phyloP scores from a whole-genome alignment of 2,329 filamentous ascomycete species.

The Hymenoscyphus scutula region DNA sequence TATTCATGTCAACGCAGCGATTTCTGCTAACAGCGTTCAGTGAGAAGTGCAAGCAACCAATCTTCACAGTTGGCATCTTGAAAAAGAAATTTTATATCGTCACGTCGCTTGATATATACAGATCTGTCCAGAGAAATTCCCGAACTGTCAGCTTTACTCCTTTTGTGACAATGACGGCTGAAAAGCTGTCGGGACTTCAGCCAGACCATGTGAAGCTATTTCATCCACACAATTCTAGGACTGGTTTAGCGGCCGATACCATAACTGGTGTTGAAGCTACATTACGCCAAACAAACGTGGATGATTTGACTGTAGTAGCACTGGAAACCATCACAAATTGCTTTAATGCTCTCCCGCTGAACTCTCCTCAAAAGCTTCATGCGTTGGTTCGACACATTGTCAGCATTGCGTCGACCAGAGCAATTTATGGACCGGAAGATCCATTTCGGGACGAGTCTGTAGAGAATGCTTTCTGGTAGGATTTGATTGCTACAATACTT shows the following conservation, averaged over 20 bases:
- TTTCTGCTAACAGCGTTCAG: too few relatives aligned
- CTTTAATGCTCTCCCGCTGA: not conserved
- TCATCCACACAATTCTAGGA: not conserved
- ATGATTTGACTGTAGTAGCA: not conserved
- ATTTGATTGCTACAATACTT: constrained; percentile 12
- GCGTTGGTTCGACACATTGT: not conserved
- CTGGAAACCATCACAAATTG: not conserved
- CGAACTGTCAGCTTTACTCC: not conserved
- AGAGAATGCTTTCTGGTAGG: constrained; percentile 11
- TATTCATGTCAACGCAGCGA: too few relatives aligned
- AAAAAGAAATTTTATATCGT: not conserved
- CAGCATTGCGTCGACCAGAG: not conserved
- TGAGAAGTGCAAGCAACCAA: constrained; percentile 1
- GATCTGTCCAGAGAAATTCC: not conserved
- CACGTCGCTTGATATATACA: not conserved
- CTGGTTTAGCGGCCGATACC: not conserved
- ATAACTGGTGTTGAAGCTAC: not conserved
- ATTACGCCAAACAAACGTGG: not conserved
- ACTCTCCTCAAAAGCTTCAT: not conserved
- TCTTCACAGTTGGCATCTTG: not conserved
- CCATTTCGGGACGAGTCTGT: constrained; percentile 6
- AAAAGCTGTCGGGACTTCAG: not conserved
- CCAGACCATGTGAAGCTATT: not conserved
- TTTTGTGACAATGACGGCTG: not conserved
- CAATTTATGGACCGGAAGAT: constrained; percentile 7